phyloP scores from a whole-genome alignment of 108 stramenopile species.

The Ochromonas danica region DNA sequence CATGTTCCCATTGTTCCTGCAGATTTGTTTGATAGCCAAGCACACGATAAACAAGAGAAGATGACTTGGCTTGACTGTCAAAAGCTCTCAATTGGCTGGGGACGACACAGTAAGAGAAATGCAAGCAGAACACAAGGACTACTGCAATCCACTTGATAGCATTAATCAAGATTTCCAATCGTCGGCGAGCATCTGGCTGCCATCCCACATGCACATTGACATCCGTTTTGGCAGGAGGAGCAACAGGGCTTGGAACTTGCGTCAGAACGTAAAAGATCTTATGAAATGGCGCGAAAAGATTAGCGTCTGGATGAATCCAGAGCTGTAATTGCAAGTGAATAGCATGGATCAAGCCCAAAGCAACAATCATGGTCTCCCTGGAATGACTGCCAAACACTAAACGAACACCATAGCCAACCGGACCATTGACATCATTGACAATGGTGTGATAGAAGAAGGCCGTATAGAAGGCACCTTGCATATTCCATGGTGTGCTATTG shows the following conservation, averaged over 20 bases:
- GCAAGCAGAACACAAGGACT: background rate
- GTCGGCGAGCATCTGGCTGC: background rate
- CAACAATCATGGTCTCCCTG: background rate
- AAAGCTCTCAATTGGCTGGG: background rate
- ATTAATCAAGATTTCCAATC: background rate
- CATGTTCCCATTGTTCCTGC: too few relatives aligned
- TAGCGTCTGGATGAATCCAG: background rate
- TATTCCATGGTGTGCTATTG: background rate
- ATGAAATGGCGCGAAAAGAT: background rate
- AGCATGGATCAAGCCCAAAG: background rate
- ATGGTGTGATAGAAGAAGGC: background rate
- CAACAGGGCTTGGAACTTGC: background rate
- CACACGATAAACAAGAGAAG: too few relatives aligned
- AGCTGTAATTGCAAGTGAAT: background rate
- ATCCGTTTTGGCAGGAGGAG: background rate
- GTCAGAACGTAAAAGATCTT: background rate
- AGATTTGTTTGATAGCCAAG: too few relatives aligned
- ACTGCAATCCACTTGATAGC: background rate
- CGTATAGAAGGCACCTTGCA: background rate
- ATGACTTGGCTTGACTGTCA: too few relatives aligned
- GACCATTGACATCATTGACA: background rate
- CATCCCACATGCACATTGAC: background rate
- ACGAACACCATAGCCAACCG: background rate
- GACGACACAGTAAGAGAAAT: background rate
- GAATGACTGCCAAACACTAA: background rate